Conservation (phyloP, 345 rosid genomes). For the Eucalyptus shirleyi region DNA sequence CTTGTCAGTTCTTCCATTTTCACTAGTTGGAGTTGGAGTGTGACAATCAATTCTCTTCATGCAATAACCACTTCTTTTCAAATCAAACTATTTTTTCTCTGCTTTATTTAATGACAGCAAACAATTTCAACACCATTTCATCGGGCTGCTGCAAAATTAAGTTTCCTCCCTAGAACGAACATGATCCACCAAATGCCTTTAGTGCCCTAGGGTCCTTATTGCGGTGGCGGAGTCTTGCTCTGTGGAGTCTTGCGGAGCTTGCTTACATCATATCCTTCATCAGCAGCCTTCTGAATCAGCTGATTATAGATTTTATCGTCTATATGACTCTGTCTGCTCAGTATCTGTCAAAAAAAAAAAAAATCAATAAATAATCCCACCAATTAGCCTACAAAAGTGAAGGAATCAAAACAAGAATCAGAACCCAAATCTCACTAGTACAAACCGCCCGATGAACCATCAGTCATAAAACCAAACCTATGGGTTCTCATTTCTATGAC, state of each 20-base stretch:
- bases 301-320: constrained; percentile 50
- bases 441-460: not conserved
- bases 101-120: not conserved
- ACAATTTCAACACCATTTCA: not conserved
- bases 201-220: constrained; percentile 11
- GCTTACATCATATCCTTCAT: constrained; percentile 56
- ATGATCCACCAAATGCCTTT: constrained; percentile 89
- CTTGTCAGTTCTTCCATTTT: too few species aligned
- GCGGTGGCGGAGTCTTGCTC: constrained; percentile 48
- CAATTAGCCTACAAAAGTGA: not conserved
- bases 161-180: constrained; percentile 26
- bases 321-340: constrained; percentile 46
- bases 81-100: not conserved
- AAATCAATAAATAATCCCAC: not conserved
- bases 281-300: constrained; percentile 48
- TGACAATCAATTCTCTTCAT: not conserved
- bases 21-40: too few species aligned
- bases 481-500: not conserved
- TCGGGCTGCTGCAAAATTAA: not conserved
- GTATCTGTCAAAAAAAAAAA: constrained; percentile 22
- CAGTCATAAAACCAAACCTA: not conserved
- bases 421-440: not conserved
- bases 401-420: not conserved
- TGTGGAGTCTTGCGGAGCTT: constrained; percentile 79
- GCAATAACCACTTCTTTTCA: not conserved